Evolutionary conservation across 495 filamentous ascomycete species (phyloP), one percentile per base, ranked within the genome.

Genomic region (Hyphodiscus hymeniophilus): DNA sequence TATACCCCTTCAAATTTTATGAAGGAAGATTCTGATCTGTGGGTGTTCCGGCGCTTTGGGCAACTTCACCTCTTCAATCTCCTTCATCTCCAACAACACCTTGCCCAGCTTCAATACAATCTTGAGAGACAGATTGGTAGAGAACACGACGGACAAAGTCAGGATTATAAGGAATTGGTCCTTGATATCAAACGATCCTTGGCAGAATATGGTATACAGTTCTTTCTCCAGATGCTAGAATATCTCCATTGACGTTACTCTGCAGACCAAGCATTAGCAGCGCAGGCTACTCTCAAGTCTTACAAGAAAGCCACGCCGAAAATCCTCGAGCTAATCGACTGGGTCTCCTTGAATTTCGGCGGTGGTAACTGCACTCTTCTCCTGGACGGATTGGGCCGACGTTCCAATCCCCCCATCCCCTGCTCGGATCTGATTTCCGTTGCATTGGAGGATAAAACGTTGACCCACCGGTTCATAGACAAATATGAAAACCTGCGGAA

Each of bases 41-140:
- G 48, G 48, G 48, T 50, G 16, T 50, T 50, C 31, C 48, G 48
- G 20, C 48, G 48, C 20, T 50, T 50, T 45, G 48, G 48, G 0
- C 35, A 45, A 23, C 48, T 50, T 43, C 48, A 50, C 40, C 23
- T 50, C 7, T 50, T 50, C 32, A 50, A 50, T 45, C 26, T 50
- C 31, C 48, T 50, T 18, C 32, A 33, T 22, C 33, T 50, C 18
- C 48, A 50, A 33, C 39, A 44, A 31, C 17, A 20, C 40, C 48
- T 50, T n/a, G 40, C 33, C 12, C 23, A 43, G 20, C 48, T 50
- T 11, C 30, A 50, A 39, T 22, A 39, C 22, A 38, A 3, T 18
- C 48, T 50, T 20, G 48, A 50, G 39, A 50, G 15, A 32, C 26
- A 50, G 16, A 45, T 50, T 23, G 32, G 41, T n/a, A 32, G 38